These are phyloP conservation scores for Aquilaria yunnanensis DNA, from an alignment of 345 rosid genomes.

Conservation along the genomic window DNA sequence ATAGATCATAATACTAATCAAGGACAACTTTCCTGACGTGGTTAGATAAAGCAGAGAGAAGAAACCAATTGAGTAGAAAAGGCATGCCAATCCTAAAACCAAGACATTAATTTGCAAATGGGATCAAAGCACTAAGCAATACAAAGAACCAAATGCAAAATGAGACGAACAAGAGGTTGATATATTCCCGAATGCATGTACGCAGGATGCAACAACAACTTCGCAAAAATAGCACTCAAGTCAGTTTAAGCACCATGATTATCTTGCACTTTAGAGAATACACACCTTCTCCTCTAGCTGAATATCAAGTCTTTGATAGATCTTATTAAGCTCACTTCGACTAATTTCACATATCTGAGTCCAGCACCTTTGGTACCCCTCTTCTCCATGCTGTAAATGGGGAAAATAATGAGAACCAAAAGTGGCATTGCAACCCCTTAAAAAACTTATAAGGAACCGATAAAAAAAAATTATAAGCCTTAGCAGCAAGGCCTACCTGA, in stretches of 20 bases:
- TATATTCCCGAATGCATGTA: no score
- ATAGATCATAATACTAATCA: no score
- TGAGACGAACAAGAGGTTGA: no score
- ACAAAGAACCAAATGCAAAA: no score
- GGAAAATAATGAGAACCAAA: conserved; percentile 2
- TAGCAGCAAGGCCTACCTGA: conserved; percentile 46
- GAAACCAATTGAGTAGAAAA: no score
- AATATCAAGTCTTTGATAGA: conserved; percentile 73
- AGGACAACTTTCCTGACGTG: no score
- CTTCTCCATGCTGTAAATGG: conserved; percentile 67
- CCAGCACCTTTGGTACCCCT: conserved; percentile 74
- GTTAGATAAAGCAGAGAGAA: no score
- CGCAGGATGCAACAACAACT: no score
- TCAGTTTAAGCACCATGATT: not conserved
- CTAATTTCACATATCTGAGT: conserved; percentile 48
- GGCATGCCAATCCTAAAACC: no score
- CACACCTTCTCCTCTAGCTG: conserved; percentile 85
- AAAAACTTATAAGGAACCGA: not conserved
- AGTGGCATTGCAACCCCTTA: not conserved
- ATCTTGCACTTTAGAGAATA: not conserved
- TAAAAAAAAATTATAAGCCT: not conserved
- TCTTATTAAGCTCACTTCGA: conserved; percentile 70
- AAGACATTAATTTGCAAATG: no score
- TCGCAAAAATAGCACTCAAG: no score
- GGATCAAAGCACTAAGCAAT: no score